Evolutionary conservation across 73 alveolate genomes (phyloP).

Genomic region (Blepharisma japonicum): DNA sequence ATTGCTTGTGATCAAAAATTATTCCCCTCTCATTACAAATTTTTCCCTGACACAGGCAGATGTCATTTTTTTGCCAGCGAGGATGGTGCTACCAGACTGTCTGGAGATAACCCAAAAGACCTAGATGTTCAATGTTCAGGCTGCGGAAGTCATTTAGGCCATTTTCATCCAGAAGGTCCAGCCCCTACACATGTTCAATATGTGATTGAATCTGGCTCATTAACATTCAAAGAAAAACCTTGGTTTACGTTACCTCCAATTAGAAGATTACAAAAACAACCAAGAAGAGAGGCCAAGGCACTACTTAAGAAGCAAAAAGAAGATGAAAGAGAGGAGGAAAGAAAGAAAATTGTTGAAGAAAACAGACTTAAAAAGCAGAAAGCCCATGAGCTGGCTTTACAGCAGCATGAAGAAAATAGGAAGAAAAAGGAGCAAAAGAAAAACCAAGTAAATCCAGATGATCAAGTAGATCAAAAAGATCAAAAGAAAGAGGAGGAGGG

Average conservation of each 20-base stretch:
- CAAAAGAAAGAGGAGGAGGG: no score
- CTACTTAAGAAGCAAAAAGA: no score
- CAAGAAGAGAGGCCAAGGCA: no score
- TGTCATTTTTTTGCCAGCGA: conserved; percentile 42
- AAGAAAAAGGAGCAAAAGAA: no score
- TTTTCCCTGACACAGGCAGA: conserved; percentile 39
- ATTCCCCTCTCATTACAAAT: conserved; percentile 59
- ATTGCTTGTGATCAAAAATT: conserved; percentile 45
- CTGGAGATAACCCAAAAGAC: not conserved
- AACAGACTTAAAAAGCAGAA: no score
- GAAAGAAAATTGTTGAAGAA: no score
- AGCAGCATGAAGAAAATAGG: no score
- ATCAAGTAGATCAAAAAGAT: no score
- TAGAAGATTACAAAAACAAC: not conserved
- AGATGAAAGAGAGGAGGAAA: no score
- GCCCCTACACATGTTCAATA: conserved; percentile 51
- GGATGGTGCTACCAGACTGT: not conserved
- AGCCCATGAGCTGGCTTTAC: no score
- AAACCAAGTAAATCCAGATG: no score
- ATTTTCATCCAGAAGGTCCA: conserved; percentile 55
- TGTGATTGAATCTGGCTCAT: conserved; percentile 47
- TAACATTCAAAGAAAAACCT: conserved; percentile 45
- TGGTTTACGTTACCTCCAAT: conserved; percentile 41
- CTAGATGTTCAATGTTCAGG: conserved; percentile 40
- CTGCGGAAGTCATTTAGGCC: conserved; percentile 63